phyloP scores from a whole-genome alignment of 805 yeast genomes.

The Kluyveromyces lactis region DNA sequence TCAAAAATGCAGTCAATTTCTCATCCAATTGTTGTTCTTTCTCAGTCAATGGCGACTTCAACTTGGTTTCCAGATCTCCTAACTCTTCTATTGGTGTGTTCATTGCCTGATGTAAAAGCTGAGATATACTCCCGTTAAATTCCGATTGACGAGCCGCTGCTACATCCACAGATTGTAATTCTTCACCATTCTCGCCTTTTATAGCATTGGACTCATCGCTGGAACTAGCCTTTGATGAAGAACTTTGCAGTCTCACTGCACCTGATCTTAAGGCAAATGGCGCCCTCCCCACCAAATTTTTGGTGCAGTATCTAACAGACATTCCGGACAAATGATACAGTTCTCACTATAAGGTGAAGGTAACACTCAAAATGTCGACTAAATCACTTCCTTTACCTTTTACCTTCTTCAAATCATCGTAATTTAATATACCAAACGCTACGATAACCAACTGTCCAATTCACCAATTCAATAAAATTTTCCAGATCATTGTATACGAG shows the following conservation, averaged over 20 bases:
- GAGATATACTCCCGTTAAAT: conserved; percentile 19
- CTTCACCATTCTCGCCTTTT: not conserved
- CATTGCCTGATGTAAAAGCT: conserved; percentile 12
- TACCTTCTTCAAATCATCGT: no score
- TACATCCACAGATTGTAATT: conserved; percentile 8
- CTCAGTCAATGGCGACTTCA: conserved; percentile 12
- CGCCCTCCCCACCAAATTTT: not conserved
- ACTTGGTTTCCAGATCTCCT: conserved; percentile 7
- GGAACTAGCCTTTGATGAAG: not conserved
- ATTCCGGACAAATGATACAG: not conserved
- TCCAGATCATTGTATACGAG: not conserved
- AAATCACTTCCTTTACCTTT: no score
- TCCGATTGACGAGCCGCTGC: conserved; percentile 20
- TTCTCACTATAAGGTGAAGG: no score
- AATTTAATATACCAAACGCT: no score
- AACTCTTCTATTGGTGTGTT: conserved; percentile 15
- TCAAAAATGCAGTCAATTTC: conserved; percentile 22
- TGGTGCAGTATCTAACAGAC: conserved; percentile 1
- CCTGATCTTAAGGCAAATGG: conserved; percentile 1
- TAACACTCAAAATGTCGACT: no score
- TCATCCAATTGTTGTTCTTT: conserved; percentile 27
- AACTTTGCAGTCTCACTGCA: conserved; percentile 1
- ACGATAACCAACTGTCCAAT: no score
- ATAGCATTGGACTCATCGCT: conserved; percentile 5
- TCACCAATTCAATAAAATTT: not conserved